Base-by-base conservation (phyloP, 177 flowering plant species). In the Vitis hybrid region DNA sequence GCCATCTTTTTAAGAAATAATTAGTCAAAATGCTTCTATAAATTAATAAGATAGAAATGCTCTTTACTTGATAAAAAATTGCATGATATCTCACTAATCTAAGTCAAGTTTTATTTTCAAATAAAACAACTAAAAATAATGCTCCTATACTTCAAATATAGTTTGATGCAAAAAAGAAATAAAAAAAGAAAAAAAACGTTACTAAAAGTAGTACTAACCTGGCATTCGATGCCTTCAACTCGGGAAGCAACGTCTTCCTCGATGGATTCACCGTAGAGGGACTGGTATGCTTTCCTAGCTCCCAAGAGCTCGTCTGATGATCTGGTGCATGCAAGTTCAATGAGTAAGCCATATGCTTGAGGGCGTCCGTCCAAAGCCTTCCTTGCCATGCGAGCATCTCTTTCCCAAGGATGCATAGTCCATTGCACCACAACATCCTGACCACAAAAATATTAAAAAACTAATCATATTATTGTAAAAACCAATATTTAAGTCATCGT, bases 321-420 rank as follows among this genome's bases (percentile, higher is more conserved):
- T 77, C 97, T 76, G 35, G 94, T 88, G 59, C 94, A 84, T 1
- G 95, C 92, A 20, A 89, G 66, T 79, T 92, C 97, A 0, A 90
- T 73, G 46, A 92, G 70, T 41, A 86, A 74, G 9, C 74, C 64
- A 49, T 85, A 80, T 1, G 79, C 66, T 1, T 80, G 59, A 1
- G 83, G 74, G 4, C 88, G 85, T 9, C 83, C 78, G n/a, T 14
- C 63, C 76, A 90, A 59, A 2, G 93, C 87, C 65, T 87, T 86
- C 58, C 78, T 85, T 1, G 79, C 65, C 69, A 88, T 68, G 24
- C 94, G 88, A 14, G 94, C 94, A 70, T 93, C 96, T 76, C 97
- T 84, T 71, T 91, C 97, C 91, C 91, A 89, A 1, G 93, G 93
- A 71, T 92, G 94, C 94, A 87, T 87, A 1, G 90, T 76, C 89